Conservation (phyloP, 352 stramenopile species). For the Sclerospora graminicola region DNA sequence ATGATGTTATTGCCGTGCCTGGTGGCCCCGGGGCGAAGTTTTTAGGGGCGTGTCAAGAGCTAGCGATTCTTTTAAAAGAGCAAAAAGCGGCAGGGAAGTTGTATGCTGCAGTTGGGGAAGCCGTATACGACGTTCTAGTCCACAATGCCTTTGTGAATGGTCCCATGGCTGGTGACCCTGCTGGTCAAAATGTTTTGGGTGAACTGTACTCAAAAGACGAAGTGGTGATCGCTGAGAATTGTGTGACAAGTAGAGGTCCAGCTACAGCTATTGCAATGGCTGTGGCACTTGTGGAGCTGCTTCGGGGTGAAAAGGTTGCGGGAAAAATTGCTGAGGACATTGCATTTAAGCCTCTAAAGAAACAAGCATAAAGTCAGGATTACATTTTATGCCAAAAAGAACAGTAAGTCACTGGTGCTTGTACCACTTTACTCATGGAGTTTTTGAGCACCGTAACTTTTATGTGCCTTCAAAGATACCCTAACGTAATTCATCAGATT, state of each 20-base stretch:
- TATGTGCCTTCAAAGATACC: too few relatives aligned
- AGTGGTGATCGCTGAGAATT: conserved; percentile 51
- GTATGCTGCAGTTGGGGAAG: conserved; percentile 46
- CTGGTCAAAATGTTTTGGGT: conserved; percentile 23
- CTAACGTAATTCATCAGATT: too few relatives aligned
- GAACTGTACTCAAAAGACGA: conserved; percentile 39
- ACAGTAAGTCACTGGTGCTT: too few relatives aligned
- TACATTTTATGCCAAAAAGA: too few relatives aligned
- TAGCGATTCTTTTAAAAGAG: conserved; percentile 36
- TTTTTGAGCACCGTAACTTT: too few relatives aligned
- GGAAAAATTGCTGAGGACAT: conserved; percentile 21
- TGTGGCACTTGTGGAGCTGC: conserved; percentile 43
- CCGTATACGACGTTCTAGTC: conserved; percentile 39
- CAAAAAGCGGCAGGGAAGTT: conserved; percentile 41
- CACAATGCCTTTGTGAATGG: conserved; percentile 41
- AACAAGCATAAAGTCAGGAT: conserved; percentile 7
- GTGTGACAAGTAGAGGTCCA: conserved; percentile 54
- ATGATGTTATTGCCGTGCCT: conserved; percentile 55
- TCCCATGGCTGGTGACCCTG: conserved; percentile 32
- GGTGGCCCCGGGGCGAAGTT: conserved; percentile 41
- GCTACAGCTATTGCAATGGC: conserved; percentile 46
- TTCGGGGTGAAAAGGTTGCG: conserved; percentile 36
- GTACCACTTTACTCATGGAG: too few relatives aligned
- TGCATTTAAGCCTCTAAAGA: conserved; percentile 21
- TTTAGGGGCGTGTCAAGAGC: conserved; percentile 28